Evolutionary conservation across 2,329 filamentous ascomycete species (phyloP).

Genomic region (Alternaria sp.): DNA sequence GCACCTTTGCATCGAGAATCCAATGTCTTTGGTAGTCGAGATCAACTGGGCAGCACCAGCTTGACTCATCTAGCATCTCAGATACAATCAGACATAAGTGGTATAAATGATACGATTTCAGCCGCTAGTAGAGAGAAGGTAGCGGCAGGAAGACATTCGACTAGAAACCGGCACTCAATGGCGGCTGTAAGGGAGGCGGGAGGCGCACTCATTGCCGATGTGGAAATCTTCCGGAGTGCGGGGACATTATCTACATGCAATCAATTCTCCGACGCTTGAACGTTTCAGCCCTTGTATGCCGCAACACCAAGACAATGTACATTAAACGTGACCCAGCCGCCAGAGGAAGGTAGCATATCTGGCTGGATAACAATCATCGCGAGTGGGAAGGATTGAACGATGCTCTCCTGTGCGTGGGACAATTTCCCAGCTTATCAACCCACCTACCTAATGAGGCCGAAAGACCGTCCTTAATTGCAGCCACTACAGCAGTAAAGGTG

Average conservation of each 20-base stretch:
- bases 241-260: slow-evolving; percentile 4
- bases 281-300: slow-evolving; percentile 10
- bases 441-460: slow-evolving; percentile 5
- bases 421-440: background rate
- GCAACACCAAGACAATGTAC: slow-evolving; percentile 13
- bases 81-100: background rate
- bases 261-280: slow-evolving; percentile 14
- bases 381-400: background rate
- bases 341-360: slow-evolving; percentile 2
- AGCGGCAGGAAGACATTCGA: background rate
- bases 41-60: no score
- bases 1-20: no score
- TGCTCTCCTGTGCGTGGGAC: background rate
- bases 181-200: background rate
- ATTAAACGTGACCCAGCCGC: background rate
- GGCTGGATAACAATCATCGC: background rate
- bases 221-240: slow-evolving; percentile 8
- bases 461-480: background rate
- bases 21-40: no score
- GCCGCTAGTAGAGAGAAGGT: background rate
- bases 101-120: background rate
- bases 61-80: background rate
- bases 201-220: background rate
- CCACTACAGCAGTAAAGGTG: background rate
- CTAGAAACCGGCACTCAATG: background rate